Percentiles rank a stretch among this genome's conserved stretches.
phyloP scores from a whole-genome alignment of 345 rosid species.

The Acer saccharum region DNA sequence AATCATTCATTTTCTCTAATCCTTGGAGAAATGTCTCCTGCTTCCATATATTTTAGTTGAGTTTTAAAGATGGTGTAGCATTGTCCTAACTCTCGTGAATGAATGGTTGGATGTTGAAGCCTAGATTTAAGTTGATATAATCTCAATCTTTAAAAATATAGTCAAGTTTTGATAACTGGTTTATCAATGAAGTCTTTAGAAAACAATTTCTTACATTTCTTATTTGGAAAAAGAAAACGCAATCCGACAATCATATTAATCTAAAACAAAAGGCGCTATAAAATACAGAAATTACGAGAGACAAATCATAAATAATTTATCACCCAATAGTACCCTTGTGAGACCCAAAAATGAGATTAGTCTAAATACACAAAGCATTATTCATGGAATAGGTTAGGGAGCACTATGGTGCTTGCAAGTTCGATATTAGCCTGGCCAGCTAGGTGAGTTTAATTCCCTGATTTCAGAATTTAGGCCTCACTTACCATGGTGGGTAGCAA shows the following conservation, averaged over 20 bases:
- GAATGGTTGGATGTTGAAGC: not conserved
- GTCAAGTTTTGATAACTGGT: no score
- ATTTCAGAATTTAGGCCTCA: no score
- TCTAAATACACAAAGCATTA: not conserved
- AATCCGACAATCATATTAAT: not conserved
- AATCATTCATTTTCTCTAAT: not conserved
- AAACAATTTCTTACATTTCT: not conserved
- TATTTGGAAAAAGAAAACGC: not conserved
- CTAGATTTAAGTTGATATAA: no score
- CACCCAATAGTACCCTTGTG: not conserved
- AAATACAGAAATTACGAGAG: not conserved
- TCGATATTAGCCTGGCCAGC: not conserved
- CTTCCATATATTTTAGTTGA: not conserved
- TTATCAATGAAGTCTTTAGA: not conserved
- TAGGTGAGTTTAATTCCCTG: no score
- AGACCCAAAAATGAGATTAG: not conserved
- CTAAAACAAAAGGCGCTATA: not conserved
- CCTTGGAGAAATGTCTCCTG: not conserved
- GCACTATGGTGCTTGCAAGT: not conserved
- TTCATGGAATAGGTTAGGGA: not conserved
- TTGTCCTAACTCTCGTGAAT: not conserved
- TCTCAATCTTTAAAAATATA: no score
- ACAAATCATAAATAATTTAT: not conserved
- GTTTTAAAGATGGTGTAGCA: not conserved
- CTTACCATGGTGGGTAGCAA: not conserved